phyloP scores from a whole-genome alignment of 202 grass and related monocot species.

The Zizania palustris region DNA sequence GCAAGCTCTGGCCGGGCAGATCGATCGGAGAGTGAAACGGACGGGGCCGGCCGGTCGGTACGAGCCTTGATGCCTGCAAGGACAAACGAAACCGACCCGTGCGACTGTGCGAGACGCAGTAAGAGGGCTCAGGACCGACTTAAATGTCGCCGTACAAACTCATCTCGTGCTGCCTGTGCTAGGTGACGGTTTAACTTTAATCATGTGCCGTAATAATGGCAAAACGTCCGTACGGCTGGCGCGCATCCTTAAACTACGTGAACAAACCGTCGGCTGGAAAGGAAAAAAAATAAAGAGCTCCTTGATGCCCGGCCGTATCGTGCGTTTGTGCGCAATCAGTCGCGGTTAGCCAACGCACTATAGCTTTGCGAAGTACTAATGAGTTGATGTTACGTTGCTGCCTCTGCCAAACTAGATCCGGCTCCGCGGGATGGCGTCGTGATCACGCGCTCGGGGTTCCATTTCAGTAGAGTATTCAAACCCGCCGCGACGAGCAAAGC shows the following conservation, averaged over 20 bases:
- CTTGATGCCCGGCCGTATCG: background rate
- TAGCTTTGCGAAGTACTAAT: background rate
- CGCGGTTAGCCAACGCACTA: background rate
- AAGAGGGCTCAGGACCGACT: background rate
- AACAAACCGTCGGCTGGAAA: background rate
- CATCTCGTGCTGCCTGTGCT: background rate
- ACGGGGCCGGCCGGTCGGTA: background rate
- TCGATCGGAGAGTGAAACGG: background rate
- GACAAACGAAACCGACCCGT: constrained; percentile 19
- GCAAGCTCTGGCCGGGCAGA: background rate
- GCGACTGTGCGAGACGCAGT: background rate
- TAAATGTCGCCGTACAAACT: background rate
- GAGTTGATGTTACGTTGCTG: background rate
- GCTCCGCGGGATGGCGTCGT: constrained; percentile 26
- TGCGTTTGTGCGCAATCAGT: too few species aligned
- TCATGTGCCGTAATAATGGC: background rate
- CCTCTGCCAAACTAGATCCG: constrained; percentile 16
- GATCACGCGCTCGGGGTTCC: constrained; percentile 36
- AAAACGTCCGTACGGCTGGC: background rate
- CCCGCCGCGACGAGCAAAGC: background rate
- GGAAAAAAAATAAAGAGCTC: background rate
- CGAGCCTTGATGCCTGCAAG: background rate
- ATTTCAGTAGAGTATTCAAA: constrained; percentile 45
- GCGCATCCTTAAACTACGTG: background rate
- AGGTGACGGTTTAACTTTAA: background rate